Percentiles rank a stretch among this genome's conserved stretches.
Conservation (phyloP, 83 land plant genomes). For the Diphasiastrum complanatum region DNA sequence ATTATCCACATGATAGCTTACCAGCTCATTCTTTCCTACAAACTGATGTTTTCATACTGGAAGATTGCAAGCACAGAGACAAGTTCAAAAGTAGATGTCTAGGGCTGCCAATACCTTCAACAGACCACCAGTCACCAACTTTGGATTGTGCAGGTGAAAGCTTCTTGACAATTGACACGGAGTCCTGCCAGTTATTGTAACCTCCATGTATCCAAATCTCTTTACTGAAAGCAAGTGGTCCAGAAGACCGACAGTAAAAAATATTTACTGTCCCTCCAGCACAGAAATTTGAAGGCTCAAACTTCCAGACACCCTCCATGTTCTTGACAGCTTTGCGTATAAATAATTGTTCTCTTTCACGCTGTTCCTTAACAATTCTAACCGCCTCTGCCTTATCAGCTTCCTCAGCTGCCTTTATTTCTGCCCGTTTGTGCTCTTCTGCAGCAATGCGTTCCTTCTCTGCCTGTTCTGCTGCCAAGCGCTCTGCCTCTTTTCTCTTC, state of each 20-base stretch:
- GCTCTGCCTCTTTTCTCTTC: constrained; percentile 55
- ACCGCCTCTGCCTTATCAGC: constrained; percentile 67
- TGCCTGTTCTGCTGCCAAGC: constrained; percentile 52
- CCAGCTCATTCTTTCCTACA: too few relatives aligned
- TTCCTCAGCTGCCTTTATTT: constrained; percentile 49
- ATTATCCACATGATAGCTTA: too few relatives aligned
- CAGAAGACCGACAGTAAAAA: constrained; percentile 51
- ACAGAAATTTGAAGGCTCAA: constrained; percentile 53
- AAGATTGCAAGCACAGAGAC: background rate
- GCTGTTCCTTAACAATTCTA: constrained; percentile 39
- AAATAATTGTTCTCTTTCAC: constrained; percentile 34
- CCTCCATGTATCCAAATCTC: constrained; percentile 94
- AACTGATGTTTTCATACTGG: too few relatives aligned
- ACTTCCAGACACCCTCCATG: constrained; percentile 51
- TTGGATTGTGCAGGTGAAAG: constrained; percentile 33
- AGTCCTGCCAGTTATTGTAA: constrained; percentile 66
- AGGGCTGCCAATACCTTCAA: constrained; percentile 49
- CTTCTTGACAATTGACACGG: constrained; percentile 48
- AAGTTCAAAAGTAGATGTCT: background rate
- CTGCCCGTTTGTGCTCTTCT: constrained; percentile 49
- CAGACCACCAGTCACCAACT: constrained; percentile 82
- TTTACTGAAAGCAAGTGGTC: constrained; percentile 48
- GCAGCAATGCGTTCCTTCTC: constrained; percentile 56
- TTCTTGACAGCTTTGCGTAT: constrained; percentile 40
- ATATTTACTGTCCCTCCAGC: constrained; percentile 48